A percentile compares a stretch with the other conserved stretches of the same genome.
Evolutionary conservation across 169 alveolate genomes (phyloP).

Genomic region (Perkinsus marinus): DNA sequence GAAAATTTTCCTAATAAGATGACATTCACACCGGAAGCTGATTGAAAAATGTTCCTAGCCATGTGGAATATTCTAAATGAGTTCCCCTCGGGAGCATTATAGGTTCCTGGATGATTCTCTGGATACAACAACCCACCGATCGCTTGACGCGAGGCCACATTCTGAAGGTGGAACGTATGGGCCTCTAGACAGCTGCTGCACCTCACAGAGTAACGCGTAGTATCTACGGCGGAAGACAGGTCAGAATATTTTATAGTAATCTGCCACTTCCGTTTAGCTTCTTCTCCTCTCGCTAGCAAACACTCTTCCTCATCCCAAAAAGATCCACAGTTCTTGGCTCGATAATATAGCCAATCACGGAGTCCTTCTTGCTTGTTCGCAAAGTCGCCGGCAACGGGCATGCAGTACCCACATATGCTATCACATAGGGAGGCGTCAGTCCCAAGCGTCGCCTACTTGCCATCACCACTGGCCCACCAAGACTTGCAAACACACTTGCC

Average conservation of each 20-base stretch:
- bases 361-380: neutral
- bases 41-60: no score
- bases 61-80: no score
- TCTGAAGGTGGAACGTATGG: neutral
- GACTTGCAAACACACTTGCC: neutral
- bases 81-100: no score
- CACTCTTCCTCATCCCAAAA: neutral
- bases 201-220: neutral
- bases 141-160: neutral
- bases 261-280: neutral
- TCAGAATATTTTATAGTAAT: neutral
- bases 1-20: no score
- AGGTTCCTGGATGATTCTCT: neutral
- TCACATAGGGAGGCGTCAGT: neutral
- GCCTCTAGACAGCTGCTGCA: neutral
- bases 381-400: neutral
- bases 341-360: neutral
- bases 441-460: neutral
- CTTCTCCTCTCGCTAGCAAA: neutral
- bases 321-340: neutral
- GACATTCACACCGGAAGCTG: no score
- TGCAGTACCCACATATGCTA: neutral
- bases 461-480: neutral
- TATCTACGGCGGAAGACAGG: neutral
- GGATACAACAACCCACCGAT: neutral